phyloP scores from a whole-genome alignment of 2,329 filamentous ascomycete genomes.

The Fusarium austroafricanum region DNA sequence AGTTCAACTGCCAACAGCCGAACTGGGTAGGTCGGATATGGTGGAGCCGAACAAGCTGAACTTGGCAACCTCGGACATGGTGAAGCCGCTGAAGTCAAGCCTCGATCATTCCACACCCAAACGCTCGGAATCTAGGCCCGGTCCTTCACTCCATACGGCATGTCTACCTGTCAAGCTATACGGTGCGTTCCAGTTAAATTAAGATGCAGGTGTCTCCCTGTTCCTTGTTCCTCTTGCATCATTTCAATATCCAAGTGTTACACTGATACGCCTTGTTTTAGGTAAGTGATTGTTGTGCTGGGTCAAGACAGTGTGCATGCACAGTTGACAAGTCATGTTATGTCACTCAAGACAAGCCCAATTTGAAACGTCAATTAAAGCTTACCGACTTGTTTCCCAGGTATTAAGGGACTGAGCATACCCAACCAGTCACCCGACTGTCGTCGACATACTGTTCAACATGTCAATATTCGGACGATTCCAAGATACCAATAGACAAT shows the following conservation, averaged over 20 bases:
- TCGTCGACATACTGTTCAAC: not conserved
- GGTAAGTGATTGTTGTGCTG: too few species aligned
- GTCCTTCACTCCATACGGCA: not conserved
- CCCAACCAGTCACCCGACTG: not conserved
- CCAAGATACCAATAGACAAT: constrained; percentile 7
- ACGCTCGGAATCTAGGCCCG: not conserved
- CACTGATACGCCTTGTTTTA: not conserved
- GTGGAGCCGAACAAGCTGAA: constrained; percentile 2
- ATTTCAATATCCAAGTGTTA: not conserved
- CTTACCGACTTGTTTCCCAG: not conserved
- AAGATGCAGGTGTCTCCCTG: not conserved
- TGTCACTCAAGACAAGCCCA: not conserved
- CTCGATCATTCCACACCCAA: constrained; percentile 2
- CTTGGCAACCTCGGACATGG: constrained; percentile 1
- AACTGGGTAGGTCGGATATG: constrained; percentile 4
- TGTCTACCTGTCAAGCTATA: not conserved
- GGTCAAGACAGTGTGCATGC: not conserved
- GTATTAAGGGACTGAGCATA: not conserved
- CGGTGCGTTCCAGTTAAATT: not conserved
- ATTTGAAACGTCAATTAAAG: not conserved
- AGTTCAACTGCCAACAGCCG: not conserved
- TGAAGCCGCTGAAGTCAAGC: not conserved
- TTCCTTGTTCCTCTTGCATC: not conserved
- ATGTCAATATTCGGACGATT: constrained; percentile 5
- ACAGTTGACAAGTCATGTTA: too few species aligned